Evolutionary conservation across 2,329 filamentous ascomycete genomes (phyloP).

Genomic region (Xylariaceae sp.): DNA sequence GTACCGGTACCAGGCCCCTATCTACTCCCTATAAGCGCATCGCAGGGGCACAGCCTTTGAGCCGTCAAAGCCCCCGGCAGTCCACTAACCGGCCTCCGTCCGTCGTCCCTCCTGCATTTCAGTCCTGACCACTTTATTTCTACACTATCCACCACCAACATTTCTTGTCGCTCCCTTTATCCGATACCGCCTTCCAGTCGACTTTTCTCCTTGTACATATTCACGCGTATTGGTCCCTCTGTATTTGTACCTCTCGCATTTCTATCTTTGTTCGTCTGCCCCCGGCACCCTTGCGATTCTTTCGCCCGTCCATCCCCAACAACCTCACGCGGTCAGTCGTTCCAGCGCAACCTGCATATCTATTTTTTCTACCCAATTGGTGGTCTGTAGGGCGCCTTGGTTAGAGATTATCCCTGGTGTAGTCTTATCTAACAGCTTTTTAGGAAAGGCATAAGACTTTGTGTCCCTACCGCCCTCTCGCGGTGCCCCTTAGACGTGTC

Average conservation of each 20-base stretch:
- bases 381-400: not conserved
- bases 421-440: slow-evolving; percentile 11
- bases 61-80: too few relatives aligned
- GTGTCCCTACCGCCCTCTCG: not conserved
- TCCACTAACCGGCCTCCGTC: not conserved
- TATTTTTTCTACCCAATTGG: not conserved
- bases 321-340: not conserved
- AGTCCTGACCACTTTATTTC: not conserved
- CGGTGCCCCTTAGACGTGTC: slow-evolving; percentile 4
- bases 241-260: not conserved
- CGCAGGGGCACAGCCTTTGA: too few relatives aligned
- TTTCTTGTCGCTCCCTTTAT: not conserved
- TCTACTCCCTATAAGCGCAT: too few relatives aligned
- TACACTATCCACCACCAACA: not conserved
- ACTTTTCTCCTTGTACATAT: not conserved
- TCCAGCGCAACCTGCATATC: not conserved
- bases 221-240: not conserved
- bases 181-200: not conserved
- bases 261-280: not conserved
- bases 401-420: not conserved
- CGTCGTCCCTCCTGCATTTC: not conserved
- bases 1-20: too few relatives aligned
- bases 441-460: not conserved
- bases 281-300: not conserved
- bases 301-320: not conserved